These are phyloP conservation scores for Pleurotus sapidus DNA, from an alignment of 768 basidiomycete genomes.

Conservation along the genomic window DNA sequence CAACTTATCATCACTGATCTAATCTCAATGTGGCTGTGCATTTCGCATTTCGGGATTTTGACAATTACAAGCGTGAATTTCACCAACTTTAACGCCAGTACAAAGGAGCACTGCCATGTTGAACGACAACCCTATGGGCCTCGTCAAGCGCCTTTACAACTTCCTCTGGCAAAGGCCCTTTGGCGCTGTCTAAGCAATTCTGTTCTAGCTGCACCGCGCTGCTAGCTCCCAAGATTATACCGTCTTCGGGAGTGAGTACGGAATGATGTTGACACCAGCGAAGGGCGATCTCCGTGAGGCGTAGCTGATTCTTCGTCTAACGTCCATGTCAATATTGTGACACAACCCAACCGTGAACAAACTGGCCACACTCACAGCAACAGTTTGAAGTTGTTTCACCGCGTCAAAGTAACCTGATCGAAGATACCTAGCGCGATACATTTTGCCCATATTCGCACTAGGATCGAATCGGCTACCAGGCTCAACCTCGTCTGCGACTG, in stretches of 20 bases:
- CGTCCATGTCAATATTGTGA: no score
- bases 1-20: slow-evolving; percentile 5
- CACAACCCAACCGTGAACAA: neutral
- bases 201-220: slow-evolving; percentile 40
- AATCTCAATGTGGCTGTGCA: slow-evolving; percentile 6
- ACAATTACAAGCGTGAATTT: no score
- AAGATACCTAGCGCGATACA: slow-evolving; percentile 46
- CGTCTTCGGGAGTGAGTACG: slow-evolving; percentile 34
- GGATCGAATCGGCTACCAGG: slow-evolving; percentile 38
- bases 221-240: slow-evolving; percentile 47
- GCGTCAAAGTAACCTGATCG: slow-evolving; percentile 40
- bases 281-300: slow-evolving; percentile 41
- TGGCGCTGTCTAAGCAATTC: slow-evolving; percentile 43
- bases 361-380: slow-evolving; percentile 29
- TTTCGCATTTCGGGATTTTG: neutral
- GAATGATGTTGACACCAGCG: slow-evolving; percentile 54
- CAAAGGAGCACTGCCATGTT: slow-evolving; percentile 15
- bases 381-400: slow-evolving; percentile 33
- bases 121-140: slow-evolving; percentile 38
- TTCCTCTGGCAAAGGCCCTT: slow-evolving; percentile 52
- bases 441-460: slow-evolving; percentile 32
- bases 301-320: slow-evolving; percentile 37
- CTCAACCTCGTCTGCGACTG: slow-evolving; percentile 26
- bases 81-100: slow-evolving; percentile 2
- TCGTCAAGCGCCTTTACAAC: slow-evolving; percentile 50